Conservation (phyloP, 2,329 filamentous ascomycete species). For the Penicillium sp. region DNA sequence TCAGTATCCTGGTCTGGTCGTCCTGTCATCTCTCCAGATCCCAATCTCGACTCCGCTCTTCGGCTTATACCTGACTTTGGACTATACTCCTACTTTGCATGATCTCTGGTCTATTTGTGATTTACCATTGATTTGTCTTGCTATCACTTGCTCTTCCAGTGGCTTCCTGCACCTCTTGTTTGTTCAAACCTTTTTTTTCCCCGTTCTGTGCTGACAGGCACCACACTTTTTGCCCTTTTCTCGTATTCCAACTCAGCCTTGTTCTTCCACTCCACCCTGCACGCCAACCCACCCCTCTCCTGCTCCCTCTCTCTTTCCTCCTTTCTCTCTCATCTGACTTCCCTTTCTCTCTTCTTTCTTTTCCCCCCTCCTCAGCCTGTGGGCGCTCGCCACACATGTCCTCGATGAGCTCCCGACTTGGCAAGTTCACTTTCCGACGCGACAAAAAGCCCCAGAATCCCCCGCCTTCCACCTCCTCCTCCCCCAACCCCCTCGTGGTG, state of each 20-base stretch:
- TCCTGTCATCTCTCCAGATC: neutral
- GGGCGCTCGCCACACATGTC: constrained; percentile 42
- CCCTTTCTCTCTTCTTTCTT: constrained; percentile 8
- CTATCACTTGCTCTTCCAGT: neutral
- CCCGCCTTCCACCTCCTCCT: constrained; percentile 32
- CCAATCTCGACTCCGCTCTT: neutral
- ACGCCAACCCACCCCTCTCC: constrained; percentile 10
- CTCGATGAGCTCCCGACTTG: constrained; percentile 54
- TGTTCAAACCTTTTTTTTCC: neutral
- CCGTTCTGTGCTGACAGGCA: neutral
- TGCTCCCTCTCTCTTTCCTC: constrained; percentile 15
- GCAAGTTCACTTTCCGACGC: constrained; percentile 51
- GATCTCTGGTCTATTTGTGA: neutral
- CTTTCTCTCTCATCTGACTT: constrained; percentile 15
- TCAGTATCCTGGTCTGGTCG: neutral
- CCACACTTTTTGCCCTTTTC: neutral
- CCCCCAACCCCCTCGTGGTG: constrained; percentile 35
- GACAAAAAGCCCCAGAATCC: constrained; percentile 49
- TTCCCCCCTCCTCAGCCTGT: constrained; percentile 13
- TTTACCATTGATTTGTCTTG: neutral
- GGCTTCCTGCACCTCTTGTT: neutral
- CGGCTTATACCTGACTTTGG: neutral
- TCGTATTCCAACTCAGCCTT: constrained; percentile 6
- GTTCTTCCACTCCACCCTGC: constrained; percentile 12
- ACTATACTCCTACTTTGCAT: neutral